These are phyloP conservation scores for Colletotrichum gloeosporioides DNA, from an alignment of 2,329 filamentous ascomycete species.

Conservation along the genomic window DNA sequence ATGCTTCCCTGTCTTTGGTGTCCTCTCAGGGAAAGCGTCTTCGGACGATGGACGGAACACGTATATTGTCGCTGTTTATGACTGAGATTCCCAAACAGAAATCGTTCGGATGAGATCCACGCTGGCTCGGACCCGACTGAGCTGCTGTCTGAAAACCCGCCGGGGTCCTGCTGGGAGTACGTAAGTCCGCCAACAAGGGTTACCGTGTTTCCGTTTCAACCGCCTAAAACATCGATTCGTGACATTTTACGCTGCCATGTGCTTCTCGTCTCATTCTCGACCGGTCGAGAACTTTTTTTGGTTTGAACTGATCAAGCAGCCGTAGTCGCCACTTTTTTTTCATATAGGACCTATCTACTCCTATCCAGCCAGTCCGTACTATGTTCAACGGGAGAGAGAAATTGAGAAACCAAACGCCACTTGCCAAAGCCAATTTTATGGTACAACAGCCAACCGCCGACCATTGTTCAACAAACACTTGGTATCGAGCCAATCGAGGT, in stretches of 20 bases:
- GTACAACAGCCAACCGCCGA: conserved; percentile 24
- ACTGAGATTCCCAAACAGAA: conserved; percentile 18
- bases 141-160: conserved; percentile 12
- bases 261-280: neutral
- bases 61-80: conserved; percentile 6
- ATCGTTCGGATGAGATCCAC: conserved; percentile 22
- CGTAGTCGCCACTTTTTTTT: conserved; percentile 7
- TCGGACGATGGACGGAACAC: conserved; percentile 17
- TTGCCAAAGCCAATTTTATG: conserved; percentile 27
- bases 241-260: neutral
- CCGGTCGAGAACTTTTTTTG: neutral
- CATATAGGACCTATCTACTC: conserved; percentile 23
- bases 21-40: neutral
- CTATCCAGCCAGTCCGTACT: conserved; percentile 21
- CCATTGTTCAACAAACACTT: conserved; percentile 21
- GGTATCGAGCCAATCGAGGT: conserved; percentile 18
- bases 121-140: conserved; percentile 14
- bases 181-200: neutral
- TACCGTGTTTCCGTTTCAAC: conserved; percentile 3
- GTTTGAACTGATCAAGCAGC: conserved; percentile 16
- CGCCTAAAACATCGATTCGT: neutral
- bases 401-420: conserved; percentile 22
- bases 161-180: neutral
- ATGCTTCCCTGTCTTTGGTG: neutral
- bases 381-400: conserved; percentile 10